Conservation (phyloP, 352 stramenopile species). For the Phytopythium sindhum region DNA sequence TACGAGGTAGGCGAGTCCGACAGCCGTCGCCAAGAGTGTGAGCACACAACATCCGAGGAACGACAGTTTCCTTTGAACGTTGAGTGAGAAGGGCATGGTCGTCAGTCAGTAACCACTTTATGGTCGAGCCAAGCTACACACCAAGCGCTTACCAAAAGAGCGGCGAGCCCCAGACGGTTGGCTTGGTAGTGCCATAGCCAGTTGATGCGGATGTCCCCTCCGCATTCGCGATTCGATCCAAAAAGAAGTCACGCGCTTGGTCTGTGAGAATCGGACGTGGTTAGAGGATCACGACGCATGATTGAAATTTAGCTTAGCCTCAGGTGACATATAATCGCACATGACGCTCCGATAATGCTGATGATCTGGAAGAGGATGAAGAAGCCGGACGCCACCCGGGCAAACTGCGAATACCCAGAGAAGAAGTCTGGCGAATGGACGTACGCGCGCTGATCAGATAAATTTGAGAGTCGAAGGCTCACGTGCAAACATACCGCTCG, state of each 20-base stretch:
- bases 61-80: constrained; percentile 17
- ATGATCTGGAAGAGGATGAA: constrained; percentile 84
- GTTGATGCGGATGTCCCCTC: constrained; percentile 13
- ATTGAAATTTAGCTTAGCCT: neutral
- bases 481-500: constrained; percentile 31
- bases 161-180: neutral
- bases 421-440: constrained; percentile 45
- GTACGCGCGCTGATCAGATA: neutral
- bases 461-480: neutral
- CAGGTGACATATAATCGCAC: constrained; percentile 25
- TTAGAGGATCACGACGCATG: neutral
- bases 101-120: neutral
- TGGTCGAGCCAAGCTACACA: neutral
- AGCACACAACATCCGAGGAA: constrained; percentile 45
- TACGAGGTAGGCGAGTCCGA: constrained; percentile 52
- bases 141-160: neutral
- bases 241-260: constrained; percentile 49
- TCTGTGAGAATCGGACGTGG: constrained; percentile 24
- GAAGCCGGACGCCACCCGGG: constrained; percentile 48
- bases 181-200: neutral
- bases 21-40: constrained; percentile 47
- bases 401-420: constrained; percentile 50
- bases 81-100: neutral
- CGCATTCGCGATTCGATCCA: constrained; percentile 47
- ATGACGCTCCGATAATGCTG: constrained; percentile 72